These are phyloP conservation scores for Mycena citricolor DNA, from an alignment of 1,284 basidiomycete species.

Conservation along the genomic window DNA sequence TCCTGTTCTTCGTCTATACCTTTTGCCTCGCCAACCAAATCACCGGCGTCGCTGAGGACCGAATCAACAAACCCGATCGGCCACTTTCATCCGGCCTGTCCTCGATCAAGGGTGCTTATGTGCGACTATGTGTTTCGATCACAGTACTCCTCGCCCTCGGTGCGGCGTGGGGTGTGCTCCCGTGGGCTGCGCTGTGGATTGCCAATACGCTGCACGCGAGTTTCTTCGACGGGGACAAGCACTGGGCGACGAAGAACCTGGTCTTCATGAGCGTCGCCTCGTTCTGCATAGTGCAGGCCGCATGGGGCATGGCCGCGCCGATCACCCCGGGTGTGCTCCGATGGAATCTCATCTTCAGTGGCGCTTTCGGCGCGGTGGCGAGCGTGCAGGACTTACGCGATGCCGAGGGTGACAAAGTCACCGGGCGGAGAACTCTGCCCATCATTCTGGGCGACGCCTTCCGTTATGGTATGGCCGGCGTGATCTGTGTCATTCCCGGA, in stretches of 20 bases:
- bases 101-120: conserved; percentile 24
- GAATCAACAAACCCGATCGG: conserved; percentile 28
- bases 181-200: conserved; percentile 23
- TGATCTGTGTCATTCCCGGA: conserved; percentile 5
- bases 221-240: conserved; percentile 18
- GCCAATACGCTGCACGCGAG: conserved; percentile 11
- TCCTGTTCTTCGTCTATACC: conserved; percentile 23
- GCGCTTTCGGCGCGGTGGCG: conserved; percentile 10
- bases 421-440: conserved; percentile 13
- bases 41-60: conserved; percentile 27
- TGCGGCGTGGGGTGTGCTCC: conserved; percentile 17
- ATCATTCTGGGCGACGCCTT: conserved; percentile 15
- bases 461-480: conserved; percentile 10
- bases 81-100: conserved; percentile 25
- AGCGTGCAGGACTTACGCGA: conserved; percentile 21
- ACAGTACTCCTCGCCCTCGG: conserved; percentile 17
- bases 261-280: conserved; percentile 17
- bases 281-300: conserved; percentile 11
- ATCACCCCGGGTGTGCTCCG: conserved; percentile 7
- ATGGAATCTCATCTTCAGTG: conserved; percentile 10
- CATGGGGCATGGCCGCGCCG: conserved; percentile 17
- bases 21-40: conserved; percentile 28
- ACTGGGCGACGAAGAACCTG: conserved; percentile 18
- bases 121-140: conserved; percentile 16
- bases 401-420: conserved; percentile 14